Evolutionary conservation across 2,329 filamentous ascomycete species (phyloP).

Genomic region (Stagonosporopsis vannaccii): DNA sequence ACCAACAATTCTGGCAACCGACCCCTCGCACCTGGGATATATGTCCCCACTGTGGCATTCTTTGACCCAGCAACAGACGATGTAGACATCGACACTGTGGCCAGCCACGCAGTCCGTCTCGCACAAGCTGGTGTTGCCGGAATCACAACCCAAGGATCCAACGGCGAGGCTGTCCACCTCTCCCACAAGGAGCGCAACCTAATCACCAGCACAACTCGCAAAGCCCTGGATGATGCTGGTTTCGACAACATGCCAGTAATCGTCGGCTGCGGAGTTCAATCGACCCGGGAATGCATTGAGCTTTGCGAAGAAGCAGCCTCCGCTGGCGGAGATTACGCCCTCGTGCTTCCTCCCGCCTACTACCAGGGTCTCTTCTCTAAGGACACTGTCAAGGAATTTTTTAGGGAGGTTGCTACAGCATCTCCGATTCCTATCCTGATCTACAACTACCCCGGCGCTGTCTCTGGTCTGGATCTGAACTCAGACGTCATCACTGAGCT

Average conservation of each 20-base stretch:
- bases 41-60: slow-evolving; percentile 55
- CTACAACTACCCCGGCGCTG: slow-evolving; percentile 74
- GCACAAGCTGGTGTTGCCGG: slow-evolving; percentile 75
- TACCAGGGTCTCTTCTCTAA: slow-evolving; percentile 72
- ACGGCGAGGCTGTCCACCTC: slow-evolving; percentile 83
- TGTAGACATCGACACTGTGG: slow-evolving; percentile 51
- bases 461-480: slow-evolving; percentile 68
- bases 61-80: slow-evolving; percentile 52
- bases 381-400: slow-evolving; percentile 68
- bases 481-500: slow-evolving; percentile 69
- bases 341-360: slow-evolving; percentile 79
- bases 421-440: slow-evolving; percentile 72
- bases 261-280: slow-evolving; percentile 77
- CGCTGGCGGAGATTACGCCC: slow-evolving; percentile 75
- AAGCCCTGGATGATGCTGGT: slow-evolving; percentile 71
- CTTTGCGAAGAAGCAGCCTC: slow-evolving; percentile 73
- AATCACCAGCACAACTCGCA: slow-evolving; percentile 73
- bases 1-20: slow-evolving; percentile 49
- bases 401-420: slow-evolving; percentile 67
- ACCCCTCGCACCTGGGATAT: slow-evolving; percentile 51
- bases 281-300: slow-evolving; percentile 74
- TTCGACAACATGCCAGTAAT: slow-evolving; percentile 73
- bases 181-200: slow-evolving; percentile 72
- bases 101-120: slow-evolving; percentile 68
- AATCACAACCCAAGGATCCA: slow-evolving; percentile 79